Percentiles rank a stretch among this genome's conserved stretches.
These are phyloP conservation scores for Penicillium psychrosexuale DNA, from an alignment of 2,329 filamentous ascomycete genomes.

Conservation along the genomic window DNA sequence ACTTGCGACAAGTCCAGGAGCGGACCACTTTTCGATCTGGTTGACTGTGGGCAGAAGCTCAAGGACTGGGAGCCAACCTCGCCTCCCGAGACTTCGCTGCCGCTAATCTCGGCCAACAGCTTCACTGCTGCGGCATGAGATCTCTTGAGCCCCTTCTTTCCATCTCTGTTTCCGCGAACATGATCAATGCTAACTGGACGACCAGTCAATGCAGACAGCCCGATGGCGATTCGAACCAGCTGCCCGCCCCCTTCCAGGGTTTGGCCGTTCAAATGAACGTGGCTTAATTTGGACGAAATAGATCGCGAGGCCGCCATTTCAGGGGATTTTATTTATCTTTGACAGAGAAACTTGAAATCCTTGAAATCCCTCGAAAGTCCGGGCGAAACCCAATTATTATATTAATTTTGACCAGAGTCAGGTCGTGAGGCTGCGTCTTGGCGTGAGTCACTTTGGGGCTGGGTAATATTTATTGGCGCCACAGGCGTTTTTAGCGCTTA, in stretches of 20 bases:
- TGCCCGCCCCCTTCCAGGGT: constrained; percentile 63
- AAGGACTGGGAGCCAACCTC: constrained; percentile 37
- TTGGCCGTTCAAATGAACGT: constrained; percentile 51
- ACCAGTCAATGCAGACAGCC: constrained; percentile 53
- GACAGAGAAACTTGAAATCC: not conserved
- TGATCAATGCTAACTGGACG: constrained; percentile 51
- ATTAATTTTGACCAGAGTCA: not conserved
- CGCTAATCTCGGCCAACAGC: constrained; percentile 51
- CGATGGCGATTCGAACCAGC: constrained; percentile 56
- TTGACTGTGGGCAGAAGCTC: constrained; percentile 30
- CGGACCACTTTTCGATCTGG: constrained; percentile 4
- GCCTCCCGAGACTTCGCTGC: constrained; percentile 40
- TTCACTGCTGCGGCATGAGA: constrained; percentile 57
- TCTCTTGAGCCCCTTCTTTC: constrained; percentile 54
- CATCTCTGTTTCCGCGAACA: constrained; percentile 52
- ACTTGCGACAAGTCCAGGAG: constrained; percentile 9
- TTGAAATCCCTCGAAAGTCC: not conserved
- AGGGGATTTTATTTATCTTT: not conserved
- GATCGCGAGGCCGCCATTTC: not conserved
- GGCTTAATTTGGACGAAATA: not conserved
- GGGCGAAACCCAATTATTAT: not conserved
- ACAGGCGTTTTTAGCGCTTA: not conserved
- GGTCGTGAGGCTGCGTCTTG: not conserved
- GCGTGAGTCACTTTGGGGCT: constrained; percentile 1
- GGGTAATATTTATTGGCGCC: too few relatives aligned